A percentile compares a stretch with the other conserved stretches of the same genome.
phyloP scores from a whole-genome alignment of 257 asterid species.

The Cruciata laevipes region DNA sequence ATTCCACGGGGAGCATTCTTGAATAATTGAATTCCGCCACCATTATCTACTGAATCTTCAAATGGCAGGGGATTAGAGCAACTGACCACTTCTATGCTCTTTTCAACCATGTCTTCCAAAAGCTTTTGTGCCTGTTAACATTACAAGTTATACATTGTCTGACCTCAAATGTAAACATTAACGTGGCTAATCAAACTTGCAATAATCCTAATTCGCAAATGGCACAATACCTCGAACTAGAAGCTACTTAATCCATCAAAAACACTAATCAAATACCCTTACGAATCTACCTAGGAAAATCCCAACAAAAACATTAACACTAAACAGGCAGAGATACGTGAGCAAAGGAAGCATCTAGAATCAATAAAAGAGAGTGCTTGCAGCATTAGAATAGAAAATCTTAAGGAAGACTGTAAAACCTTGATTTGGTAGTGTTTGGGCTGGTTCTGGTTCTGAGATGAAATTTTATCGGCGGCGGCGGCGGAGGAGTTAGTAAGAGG shows the following conservation, averaged over 20 bases:
- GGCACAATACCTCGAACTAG: no score
- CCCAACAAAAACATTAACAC: not conserved
- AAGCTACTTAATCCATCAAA: not conserved
- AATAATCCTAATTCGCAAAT: not conserved
- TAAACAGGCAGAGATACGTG: not conserved
- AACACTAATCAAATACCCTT: not conserved
- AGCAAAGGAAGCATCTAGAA: not conserved
- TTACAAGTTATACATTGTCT: conserved; percentile 1
- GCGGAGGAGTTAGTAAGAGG: conserved; percentile 12
- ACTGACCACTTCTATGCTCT: conserved; percentile 48
- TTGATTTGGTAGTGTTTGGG: conserved; percentile 66
- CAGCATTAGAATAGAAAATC: not conserved
- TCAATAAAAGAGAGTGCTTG: not conserved
- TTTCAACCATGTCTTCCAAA: conserved; percentile 51
- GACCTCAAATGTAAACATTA: not conserved
- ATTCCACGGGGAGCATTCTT: conserved; percentile 69
- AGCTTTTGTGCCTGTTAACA: conserved; percentile 51
- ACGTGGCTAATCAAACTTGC: not conserved
- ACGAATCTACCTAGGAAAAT: not conserved
- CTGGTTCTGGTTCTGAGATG: conserved; percentile 27
- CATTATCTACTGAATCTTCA: conserved; percentile 32
- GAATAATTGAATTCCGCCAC: conserved; percentile 70
- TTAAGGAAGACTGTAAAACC: conserved; percentile 41
- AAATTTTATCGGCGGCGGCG: not conserved
- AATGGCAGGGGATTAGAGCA: conserved; percentile 15